phyloP scores from a whole-genome alignment of 2,329 filamentous ascomycete genomes.

The Colletotrichum higginsianum region DNA sequence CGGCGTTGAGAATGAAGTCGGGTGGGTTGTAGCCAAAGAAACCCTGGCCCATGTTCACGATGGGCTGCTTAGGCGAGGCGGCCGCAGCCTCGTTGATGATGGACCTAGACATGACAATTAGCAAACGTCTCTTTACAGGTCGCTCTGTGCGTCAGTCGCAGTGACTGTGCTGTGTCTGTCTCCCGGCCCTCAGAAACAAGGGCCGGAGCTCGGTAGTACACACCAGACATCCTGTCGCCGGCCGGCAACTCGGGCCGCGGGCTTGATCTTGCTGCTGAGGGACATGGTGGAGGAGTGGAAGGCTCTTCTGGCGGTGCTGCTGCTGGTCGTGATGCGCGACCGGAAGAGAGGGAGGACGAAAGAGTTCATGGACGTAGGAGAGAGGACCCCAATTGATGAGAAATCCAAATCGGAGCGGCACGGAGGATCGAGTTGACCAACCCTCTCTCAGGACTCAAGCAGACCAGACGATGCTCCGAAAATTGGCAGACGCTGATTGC shows the following conservation, averaged over 20 bases:
- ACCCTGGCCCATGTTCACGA: conserved; percentile 76
- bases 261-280: conserved; percentile 63
- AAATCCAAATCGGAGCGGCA: conserved; percentile 23
- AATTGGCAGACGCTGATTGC: conserved; percentile 40
- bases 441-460: conserved; percentile 8
- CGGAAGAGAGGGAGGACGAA: conserved; percentile 39
- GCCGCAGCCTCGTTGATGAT: conserved; percentile 78
- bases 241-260: conserved; percentile 64
- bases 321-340: conserved; percentile 42
- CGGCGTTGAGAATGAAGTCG: conserved; percentile 89
- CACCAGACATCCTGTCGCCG: conserved; percentile 69
- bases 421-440: background rate
- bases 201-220: conserved; percentile 43
- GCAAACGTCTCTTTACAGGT: conserved; percentile 5
- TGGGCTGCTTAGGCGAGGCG: conserved; percentile 74
- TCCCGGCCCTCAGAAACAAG: background rate
- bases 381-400: background rate
- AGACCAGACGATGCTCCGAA: conserved; percentile 20
- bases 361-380: conserved; percentile 37
- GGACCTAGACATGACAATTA: conserved; percentile 59
- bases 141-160: background rate
- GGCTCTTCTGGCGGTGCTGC: conserved; percentile 34
- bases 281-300: conserved; percentile 55
- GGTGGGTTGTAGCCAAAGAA: conserved; percentile 97
- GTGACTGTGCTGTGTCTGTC: background rate